Percentiles rank a stretch among this genome's conserved stretches.
Evolutionary conservation across 345 rosid genomes (phyloP).

Genomic region (Mallotus nudiflorus): DNA sequence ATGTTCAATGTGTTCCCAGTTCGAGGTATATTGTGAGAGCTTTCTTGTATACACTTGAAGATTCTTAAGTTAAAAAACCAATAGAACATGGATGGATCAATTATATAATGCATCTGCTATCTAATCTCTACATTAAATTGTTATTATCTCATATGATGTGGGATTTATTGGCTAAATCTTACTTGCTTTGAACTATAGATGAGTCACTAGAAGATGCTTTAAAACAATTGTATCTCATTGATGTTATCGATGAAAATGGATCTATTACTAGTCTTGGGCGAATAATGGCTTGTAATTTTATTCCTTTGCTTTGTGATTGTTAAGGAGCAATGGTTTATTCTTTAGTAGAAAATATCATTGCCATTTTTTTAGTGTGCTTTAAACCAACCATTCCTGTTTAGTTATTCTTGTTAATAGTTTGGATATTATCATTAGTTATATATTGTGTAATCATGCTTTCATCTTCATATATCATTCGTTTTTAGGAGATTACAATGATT

Average conservation of each 20-base stretch:
- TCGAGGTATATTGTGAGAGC: no score
- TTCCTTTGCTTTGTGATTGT: conserved; percentile 6
- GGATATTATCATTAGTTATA: background rate
- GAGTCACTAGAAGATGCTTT: conserved; percentile 88
- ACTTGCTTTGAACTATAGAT: conserved; percentile 47
- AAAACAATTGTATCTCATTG: conserved; percentile 86
- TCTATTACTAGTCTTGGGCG: conserved; percentile 73
- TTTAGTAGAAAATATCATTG: background rate
- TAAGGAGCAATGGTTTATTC: background rate
- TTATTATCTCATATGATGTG: background rate
- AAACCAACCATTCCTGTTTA: background rate
- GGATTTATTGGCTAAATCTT: conserved; percentile 15
- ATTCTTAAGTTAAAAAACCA: background rate
- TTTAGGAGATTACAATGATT: background rate
- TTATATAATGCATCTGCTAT: background rate
- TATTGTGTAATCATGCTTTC: background rate
- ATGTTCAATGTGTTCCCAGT: no score
- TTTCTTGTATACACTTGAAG: background rate
- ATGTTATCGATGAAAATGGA: conserved; percentile 90
- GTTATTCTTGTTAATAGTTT: no score
- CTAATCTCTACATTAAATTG: background rate
- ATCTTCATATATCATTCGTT: background rate
- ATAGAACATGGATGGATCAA: background rate
- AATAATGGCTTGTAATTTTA: conserved; percentile 84
- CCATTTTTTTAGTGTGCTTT: background rate